Base-by-base conservation (phyloP, 352 stramenopile genomes). In the Phytophthora rubi region DNA sequence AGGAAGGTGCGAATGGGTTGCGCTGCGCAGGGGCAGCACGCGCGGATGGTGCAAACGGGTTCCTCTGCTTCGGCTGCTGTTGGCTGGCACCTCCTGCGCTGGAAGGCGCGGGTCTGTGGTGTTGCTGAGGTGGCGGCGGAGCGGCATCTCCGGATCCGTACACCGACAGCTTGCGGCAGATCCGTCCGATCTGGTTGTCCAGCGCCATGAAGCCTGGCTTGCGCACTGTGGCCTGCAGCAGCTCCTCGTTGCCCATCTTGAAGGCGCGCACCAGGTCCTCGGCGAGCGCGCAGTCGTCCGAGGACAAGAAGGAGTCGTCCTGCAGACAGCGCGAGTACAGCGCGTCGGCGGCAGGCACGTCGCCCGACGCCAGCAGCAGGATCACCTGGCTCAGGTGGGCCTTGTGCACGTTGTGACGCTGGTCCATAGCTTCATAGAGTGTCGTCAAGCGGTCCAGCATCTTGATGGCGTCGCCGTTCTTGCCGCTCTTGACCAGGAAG, bases 221-320 rank as follows among this genome's bases (percentile, higher is more conserved):
- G 51, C 84, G 82, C 47, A 95, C 80, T 15, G 85, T 91, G 23
- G 79, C 65, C 71, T 93, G 84, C 55, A 95, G 60, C 8, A 92
- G 59, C 21, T 91, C 84, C 55, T 93, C 85, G 70, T 93, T 91
- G 57, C 86, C 85, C 54, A 85, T 77, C 74, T 95, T 93, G 66
- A 88, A 93, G 8, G 85, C 82, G 15, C 85, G 82, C 44, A 95
- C 86, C 10, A 95, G 75, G 52, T 95, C 88, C 59, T 95, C 88
- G 0, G 79, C 82, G 2, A 93, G 68, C 10, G 84, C 88, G 26
- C 85, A 95, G 65, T 95, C 88, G 67, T 95, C 84, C 35, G 88
- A 87, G 12, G 75, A 78, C 56, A 95, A 70, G 75, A 82, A 95
- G 12, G 68, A 75, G 70, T 95, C 88, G 35, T 91, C 86, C 66